Base-by-base conservation (phyloP, 768 basidiomycete species). In the Pholiota conissans region DNA sequence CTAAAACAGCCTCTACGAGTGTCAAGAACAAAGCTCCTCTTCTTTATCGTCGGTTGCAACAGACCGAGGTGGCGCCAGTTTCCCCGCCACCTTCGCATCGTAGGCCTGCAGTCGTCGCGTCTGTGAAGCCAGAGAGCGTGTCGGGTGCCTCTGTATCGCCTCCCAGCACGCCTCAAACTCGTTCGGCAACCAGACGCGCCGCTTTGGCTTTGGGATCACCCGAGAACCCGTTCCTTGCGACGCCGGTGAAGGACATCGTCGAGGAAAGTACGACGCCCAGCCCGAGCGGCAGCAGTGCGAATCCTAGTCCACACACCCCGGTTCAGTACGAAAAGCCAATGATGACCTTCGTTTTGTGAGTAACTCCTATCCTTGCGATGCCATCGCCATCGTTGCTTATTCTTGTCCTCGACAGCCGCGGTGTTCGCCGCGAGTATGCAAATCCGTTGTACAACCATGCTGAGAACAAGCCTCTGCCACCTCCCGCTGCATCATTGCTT, bases 311-410 rank as follows among this genome's bases (percentile, higher is more conserved):
- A n/a, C 57, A 65, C 16, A 76, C 78, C 0, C 80, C 82, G 13
- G 71, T 69, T 4, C 14, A 34, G 42, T 72, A 78, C 30, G 89
- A 90, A 67, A 80, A 79, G 63, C 84, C 85, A 0, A 88, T 80
- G 2, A 73, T 90, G 51, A 84, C 83, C 26, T 87, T 87, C 65
- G 89, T 91, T 47, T 90, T 90, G 89, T 90, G 69, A 65, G 87
- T 82, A 3, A 34, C 10, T 45, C 48, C 49, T 11, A 45, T 39
- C 52, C 39, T 56, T 27, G 83, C 84, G n/a, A n/a, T n/a, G n/a
- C n/a, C 22, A 16, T 20, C n/a, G n/a, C 20, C 6, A 20, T 9
- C 20, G 13, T 35, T 58, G 50, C 18, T 48, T 35, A 27, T 26
- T 51, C 49, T 49, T 57, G 11, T 61, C 3, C 16, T 8, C 30